These are phyloP conservation scores for Blastobotrys persicus DNA, from an alignment of 1,139 yeast species.

Conservation along the genomic window DNA sequence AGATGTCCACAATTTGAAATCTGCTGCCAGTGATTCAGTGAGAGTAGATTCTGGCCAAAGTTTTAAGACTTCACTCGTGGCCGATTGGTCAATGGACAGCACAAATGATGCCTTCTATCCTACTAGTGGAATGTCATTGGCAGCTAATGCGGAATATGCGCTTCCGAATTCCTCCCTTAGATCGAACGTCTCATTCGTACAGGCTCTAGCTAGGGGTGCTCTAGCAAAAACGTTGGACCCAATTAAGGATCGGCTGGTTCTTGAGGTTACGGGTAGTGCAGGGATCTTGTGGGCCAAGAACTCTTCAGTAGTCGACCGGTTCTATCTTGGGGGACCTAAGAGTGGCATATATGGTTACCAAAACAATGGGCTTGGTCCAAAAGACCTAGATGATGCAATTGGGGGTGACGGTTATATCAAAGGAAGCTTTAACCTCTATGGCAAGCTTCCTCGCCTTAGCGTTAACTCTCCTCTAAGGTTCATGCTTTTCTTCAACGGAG, in stretches of 20 bases:
- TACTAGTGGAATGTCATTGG: conserved; percentile 51
- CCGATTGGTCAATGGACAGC: conserved; percentile 33
- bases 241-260: conserved; percentile 12
- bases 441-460: conserved; percentile 55
- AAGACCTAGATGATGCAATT: conserved; percentile 50
- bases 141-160: conserved; percentile 57
- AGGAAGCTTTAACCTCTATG: conserved; percentile 66
- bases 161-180: background rate
- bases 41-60: conserved; percentile 41
- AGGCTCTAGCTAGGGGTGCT: conserved; percentile 27
- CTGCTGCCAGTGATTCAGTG: conserved; percentile 39
- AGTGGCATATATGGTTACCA: conserved; percentile 76
- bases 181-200: conserved; percentile 34
- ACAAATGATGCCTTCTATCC: conserved; percentile 36
- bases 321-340: conserved; percentile 57
- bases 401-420: conserved; percentile 81
- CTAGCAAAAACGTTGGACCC: conserved; percentile 19
- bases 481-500: conserved; percentile 75
- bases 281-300: conserved; percentile 9
- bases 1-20: conserved; percentile 39
- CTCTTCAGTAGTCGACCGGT: conserved; percentile 45
- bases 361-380: conserved; percentile 83
- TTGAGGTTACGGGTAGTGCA: conserved; percentile 6
- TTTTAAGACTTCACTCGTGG: conserved; percentile 37
- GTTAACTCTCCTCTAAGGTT: conserved; percentile 61